These are phyloP conservation scores for Penicillium fuscoglaucum DNA, from an alignment of 2,329 filamentous ascomycete genomes.

Conservation along the genomic window DNA sequence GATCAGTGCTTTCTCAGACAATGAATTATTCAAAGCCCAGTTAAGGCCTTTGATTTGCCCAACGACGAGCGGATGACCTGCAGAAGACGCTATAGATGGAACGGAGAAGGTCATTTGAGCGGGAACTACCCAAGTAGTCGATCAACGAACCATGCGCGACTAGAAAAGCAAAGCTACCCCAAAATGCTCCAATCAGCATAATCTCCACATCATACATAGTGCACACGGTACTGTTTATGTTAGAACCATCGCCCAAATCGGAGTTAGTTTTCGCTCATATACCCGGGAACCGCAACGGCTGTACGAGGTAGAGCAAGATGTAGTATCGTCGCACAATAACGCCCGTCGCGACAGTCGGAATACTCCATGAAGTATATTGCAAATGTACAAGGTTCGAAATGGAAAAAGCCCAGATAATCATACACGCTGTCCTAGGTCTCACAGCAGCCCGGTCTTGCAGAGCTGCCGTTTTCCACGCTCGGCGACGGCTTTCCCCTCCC, in stretches of 20 bases:
- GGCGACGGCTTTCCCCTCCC: conserved; percentile 13
- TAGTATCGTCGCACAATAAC: conserved; percentile 15
- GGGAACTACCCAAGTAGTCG: conserved; percentile 21
- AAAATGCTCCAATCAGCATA: neutral
- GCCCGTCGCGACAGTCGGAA: conserved; percentile 1
- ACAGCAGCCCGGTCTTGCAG: conserved; percentile 20
- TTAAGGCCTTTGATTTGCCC: neutral
- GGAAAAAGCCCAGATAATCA: conserved; percentile 10
- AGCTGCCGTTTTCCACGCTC: conserved; percentile 20
- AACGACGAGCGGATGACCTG: conserved; percentile 28
- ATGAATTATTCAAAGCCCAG: neutral
- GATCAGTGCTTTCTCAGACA: conserved; percentile 7
- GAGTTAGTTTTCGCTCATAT: conserved; percentile 13
- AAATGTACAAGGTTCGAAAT: conserved; percentile 12
- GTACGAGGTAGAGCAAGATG: conserved; percentile 23
- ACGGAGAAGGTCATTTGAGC: conserved; percentile 31
- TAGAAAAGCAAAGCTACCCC: conserved; percentile 2
- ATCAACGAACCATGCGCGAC: conserved; percentile 32
- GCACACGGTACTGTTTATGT: conserved; percentile 1
- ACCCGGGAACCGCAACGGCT: conserved; percentile 11
- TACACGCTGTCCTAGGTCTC: conserved; percentile 14
- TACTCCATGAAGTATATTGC: conserved; percentile 2
- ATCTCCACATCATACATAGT: conserved; percentile 9
- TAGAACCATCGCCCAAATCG: neutral
- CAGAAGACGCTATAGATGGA: conserved; percentile 4